Conservation (phyloP, 371 early-diverging fungal species). For the Mucor lusitanicus region DNA sequence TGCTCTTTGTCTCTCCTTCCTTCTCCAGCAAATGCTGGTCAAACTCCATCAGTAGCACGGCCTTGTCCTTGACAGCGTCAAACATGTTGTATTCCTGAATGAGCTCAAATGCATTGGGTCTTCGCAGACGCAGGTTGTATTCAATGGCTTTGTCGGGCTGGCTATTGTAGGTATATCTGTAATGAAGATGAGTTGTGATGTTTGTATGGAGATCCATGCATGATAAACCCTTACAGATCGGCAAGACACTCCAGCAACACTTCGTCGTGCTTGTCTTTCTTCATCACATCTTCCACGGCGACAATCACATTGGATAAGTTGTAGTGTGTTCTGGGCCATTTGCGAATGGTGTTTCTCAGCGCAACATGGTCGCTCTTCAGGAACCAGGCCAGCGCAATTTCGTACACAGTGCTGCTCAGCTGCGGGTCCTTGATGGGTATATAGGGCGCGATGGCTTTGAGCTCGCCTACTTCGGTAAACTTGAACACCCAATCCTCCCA, state of each 20-base stretch:
- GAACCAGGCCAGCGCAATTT: conserved; percentile 79
- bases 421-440: conserved; percentile 83
- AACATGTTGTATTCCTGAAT: conserved; percentile 82
- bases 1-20: conserved; percentile 18
- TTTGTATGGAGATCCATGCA: not conserved
- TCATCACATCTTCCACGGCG: conserved; percentile 71
- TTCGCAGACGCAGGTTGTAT: conserved; percentile 73
- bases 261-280: conserved; percentile 54
- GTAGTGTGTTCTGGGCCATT: conserved; percentile 82
- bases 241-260: conserved; percentile 73
- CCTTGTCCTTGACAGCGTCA: conserved; percentile 75
- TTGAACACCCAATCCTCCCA: conserved; percentile 94
- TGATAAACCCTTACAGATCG: conserved; percentile 62
- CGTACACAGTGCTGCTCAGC: conserved; percentile 82
- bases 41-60: conserved; percentile 80
- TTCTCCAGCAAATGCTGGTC: conserved; percentile 64
- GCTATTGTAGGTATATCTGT: conserved; percentile 66
- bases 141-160: conserved; percentile 82
- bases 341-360: conserved; percentile 61
- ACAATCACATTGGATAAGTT: conserved; percentile 71
- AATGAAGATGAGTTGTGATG: not conserved
- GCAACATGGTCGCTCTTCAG: conserved; percentile 64
- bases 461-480: conserved; percentile 75
- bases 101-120: conserved; percentile 73
- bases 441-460: conserved; percentile 73